Base-by-base conservation (phyloP, 1,284 basidiomycete species). In the Malassezia restricta region DNA sequence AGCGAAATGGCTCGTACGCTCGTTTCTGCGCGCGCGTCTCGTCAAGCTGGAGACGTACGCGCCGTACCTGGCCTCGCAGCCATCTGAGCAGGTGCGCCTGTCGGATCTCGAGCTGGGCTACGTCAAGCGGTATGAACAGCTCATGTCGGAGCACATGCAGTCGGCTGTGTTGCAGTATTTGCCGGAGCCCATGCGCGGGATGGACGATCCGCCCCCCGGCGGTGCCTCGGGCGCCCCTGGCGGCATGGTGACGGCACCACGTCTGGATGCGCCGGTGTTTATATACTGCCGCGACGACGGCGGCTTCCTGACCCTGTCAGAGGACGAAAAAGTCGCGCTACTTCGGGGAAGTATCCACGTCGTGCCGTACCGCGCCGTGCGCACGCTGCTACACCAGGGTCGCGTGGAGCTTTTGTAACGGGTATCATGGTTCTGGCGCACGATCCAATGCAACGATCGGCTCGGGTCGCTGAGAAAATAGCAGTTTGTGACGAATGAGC, bases 251-350 rank as follows among this genome's bases (percentile, higher is more conserved):
- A 50, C 56, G 20, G 35, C 45, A 8, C 70, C 70, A 15, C 59
- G 65, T 20, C 45, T 68, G 6, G 59, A 69, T 33, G 47, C 54
- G 30, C 68, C 70, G 5, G 70, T 68, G 12, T 73, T 73, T 42
- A 47, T 70, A 5, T 56, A 61, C n/a, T 70, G 68, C 47, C 40
- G 56, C 9, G 49, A 63, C 14, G 67, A 66, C 24, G 70, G 68
- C 42, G 70, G 68, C 3, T 9, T 46, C 0, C 37, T 67, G n/a
- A 37, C 24, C 0, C 45, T 68, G 2, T 59, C 61, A 11, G 64
- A 66, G 62, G 61, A 52, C 38, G 61, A 64, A 38, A 33, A 53
- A 8, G 59, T 63, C 5, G 47, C 47, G n/a, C 55, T 72, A 6
- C 38, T 40, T 17, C 43, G 51, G 15, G 64, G 63, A 1, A 59